A percentile compares a stretch with the other conserved stretches of the same genome.
Conservation (phyloP, 2,329 filamentous ascomycete species). For the Colletotrichum somersetense region DNA sequence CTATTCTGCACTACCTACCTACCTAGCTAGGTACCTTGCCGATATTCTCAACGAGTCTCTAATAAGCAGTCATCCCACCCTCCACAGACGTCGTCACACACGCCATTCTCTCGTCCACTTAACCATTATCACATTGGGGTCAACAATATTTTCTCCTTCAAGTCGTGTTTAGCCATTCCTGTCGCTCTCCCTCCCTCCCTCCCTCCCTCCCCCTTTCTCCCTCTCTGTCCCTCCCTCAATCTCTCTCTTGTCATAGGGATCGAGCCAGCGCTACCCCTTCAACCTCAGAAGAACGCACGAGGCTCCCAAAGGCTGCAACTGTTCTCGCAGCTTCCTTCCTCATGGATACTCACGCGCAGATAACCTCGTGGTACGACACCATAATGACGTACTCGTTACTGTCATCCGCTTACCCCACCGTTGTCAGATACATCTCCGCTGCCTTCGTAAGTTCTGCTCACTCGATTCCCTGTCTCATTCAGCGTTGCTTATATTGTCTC, state of each 20-base stretch:
- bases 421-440: constrained; percentile 54
- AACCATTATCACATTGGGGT: not conserved
- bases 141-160: not conserved
- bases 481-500: constrained; percentile 17
- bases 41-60: not conserved
- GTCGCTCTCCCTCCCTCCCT: not conserved
- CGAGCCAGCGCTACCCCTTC: not conserved
- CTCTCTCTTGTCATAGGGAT: not conserved
- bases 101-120: not conserved
- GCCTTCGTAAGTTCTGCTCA: constrained; percentile 51
- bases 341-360: constrained; percentile 14
- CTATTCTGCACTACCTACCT: not conserved
- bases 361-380: constrained; percentile 43
- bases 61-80: constrained; percentile 7
- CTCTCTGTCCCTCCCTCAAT: not conserved
- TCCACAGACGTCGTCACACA: constrained; percentile 2
- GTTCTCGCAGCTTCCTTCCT: not conserved
- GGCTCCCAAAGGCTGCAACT: not conserved
- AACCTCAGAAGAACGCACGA: not conserved
- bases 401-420: constrained; percentile 46
- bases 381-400: constrained; percentile 35
- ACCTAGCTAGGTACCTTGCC: not conserved
- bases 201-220: no score
- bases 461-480: not conserved
- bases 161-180: not conserved